phyloP scores from a whole-genome alignment of 192 early-diverging fungal species.

The Coemansia sp. region DNA sequence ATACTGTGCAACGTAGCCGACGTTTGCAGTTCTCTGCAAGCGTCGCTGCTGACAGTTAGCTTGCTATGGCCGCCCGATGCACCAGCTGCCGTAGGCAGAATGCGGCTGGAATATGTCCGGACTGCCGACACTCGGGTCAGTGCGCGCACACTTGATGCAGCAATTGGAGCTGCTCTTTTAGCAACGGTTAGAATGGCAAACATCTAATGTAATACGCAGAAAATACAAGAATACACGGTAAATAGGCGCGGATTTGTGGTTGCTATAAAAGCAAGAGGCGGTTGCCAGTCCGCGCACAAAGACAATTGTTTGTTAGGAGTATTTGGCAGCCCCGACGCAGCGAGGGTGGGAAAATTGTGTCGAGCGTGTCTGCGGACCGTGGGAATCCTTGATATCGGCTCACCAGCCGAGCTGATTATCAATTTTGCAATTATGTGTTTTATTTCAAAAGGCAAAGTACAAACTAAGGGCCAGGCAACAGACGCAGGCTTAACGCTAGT shows the following conservation, averaged over 20 bases:
- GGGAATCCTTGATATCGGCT: background rate
- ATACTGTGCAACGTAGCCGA: conserved; percentile 44
- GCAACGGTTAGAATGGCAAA: background rate
- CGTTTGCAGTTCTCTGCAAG: conserved; percentile 54
- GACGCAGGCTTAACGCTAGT: conserved; percentile 3
- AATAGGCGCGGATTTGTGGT: background rate
- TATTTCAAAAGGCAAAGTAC: background rate
- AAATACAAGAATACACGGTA: no score
- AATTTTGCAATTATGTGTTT: no score
- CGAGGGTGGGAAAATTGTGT: conserved; percentile 10
- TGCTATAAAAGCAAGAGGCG: background rate
- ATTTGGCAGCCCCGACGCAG: background rate
- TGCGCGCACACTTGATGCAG: background rate
- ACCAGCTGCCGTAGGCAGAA: background rate
- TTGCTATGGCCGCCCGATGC: background rate
- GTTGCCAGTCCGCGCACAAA: background rate
- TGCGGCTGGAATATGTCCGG: background rate
- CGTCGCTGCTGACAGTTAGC: background rate
- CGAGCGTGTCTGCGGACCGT: background rate
- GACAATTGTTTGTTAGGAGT: background rate
- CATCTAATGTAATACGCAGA: no score
- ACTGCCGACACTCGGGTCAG: background rate
- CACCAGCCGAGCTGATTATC: background rate
- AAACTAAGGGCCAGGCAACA: background rate
- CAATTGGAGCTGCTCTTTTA: background rate